These are phyloP conservation scores for Epicoccum sorghinum DNA, from an alignment of 2,329 filamentous ascomycete genomes.

Conservation along the genomic window DNA sequence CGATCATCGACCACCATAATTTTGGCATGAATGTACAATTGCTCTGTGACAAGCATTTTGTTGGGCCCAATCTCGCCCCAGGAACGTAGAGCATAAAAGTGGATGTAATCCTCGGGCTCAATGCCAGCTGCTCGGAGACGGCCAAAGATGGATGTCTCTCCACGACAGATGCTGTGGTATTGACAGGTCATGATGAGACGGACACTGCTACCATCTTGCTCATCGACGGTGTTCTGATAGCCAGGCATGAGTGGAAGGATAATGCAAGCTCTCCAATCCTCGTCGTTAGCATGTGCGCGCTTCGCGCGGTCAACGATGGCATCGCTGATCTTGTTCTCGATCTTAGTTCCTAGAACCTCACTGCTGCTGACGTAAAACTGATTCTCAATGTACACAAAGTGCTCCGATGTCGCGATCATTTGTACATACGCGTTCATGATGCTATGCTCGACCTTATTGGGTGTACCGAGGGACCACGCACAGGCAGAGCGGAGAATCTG, in stretches of 20 bases:
- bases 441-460: slow-evolving; percentile 84
- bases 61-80: slow-evolving; percentile 90
- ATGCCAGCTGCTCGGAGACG: slow-evolving; percentile 79
- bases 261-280: slow-evolving; percentile 89
- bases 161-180: slow-evolving; percentile 93
- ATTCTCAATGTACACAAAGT: slow-evolving; percentile 98
- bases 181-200: slow-evolving; percentile 97
- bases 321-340: slow-evolving; percentile 92
- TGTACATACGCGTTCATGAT: slow-evolving; percentile 96
- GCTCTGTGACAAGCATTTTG: slow-evolving; percentile 87
- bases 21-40: slow-evolving; percentile 98
- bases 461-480: slow-evolving; percentile 89
- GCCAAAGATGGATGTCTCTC: slow-evolving; percentile 89
- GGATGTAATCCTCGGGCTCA: slow-evolving; percentile 92
- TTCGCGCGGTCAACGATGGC: slow-evolving; percentile 91
- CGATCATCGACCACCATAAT: slow-evolving; percentile 95
- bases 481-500: slow-evolving; percentile 91
- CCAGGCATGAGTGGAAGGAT: slow-evolving; percentile 97
- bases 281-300: slow-evolving; percentile 78
- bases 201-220: slow-evolving; percentile 91
- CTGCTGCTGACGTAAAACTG: slow-evolving; percentile 98
- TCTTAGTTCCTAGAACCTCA: slow-evolving; percentile 83
- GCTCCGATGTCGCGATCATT: slow-evolving; percentile 92
- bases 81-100: slow-evolving; percentile 89
- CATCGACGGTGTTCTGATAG: slow-evolving; percentile 95